Evolutionary conservation across 2,329 filamentous ascomycete species (phyloP).

Genomic region (Cadophora malorum): DNA sequence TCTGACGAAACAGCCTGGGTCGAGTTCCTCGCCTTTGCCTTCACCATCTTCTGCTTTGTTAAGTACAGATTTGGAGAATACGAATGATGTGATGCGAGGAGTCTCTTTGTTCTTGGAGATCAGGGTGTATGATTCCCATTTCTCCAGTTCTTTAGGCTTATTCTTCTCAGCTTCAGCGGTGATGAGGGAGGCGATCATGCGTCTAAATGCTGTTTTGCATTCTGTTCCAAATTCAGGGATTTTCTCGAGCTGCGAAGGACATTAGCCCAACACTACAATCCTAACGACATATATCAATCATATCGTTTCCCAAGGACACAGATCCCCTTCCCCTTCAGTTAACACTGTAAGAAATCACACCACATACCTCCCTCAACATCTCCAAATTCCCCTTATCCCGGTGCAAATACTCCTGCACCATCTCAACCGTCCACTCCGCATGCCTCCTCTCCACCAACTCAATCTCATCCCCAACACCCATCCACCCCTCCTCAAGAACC

Average conservation of each 20-base stretch:
- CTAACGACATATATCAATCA: background rate
- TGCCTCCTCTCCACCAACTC: slow-evolving; percentile 59
- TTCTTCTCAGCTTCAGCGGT: slow-evolving; percentile 39
- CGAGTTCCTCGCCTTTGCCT: slow-evolving; percentile 46
- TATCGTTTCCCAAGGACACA: background rate
- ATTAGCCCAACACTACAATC: background rate
- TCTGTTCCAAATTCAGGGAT: slow-evolving; percentile 46
- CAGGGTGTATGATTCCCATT: slow-evolving; percentile 49
- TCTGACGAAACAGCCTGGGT: slow-evolving; percentile 60
- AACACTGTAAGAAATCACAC: background rate
- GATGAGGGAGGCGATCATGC: slow-evolving; percentile 55
- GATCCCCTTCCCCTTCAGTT: background rate
- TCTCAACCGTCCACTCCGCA: slow-evolving; percentile 67
- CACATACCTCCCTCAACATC: slow-evolving; percentile 53
- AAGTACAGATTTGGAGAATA: slow-evolving; percentile 52
- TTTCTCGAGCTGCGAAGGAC: slow-evolving; percentile 45
- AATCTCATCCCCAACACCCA: slow-evolving; percentile 63
- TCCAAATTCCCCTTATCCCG: slow-evolving; percentile 55
- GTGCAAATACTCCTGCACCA: slow-evolving; percentile 68
- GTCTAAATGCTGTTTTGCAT: slow-evolving; percentile 59
- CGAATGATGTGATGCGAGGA: slow-evolving; percentile 55
- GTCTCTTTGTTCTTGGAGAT: slow-evolving; percentile 59
- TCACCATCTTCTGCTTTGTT: too few species aligned
- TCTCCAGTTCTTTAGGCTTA: slow-evolving; percentile 41
- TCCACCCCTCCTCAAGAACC: slow-evolving; percentile 60